These are phyloP conservation scores for Penicillium canariense DNA, from an alignment of 495 filamentous ascomycete species.

Conservation along the genomic window DNA sequence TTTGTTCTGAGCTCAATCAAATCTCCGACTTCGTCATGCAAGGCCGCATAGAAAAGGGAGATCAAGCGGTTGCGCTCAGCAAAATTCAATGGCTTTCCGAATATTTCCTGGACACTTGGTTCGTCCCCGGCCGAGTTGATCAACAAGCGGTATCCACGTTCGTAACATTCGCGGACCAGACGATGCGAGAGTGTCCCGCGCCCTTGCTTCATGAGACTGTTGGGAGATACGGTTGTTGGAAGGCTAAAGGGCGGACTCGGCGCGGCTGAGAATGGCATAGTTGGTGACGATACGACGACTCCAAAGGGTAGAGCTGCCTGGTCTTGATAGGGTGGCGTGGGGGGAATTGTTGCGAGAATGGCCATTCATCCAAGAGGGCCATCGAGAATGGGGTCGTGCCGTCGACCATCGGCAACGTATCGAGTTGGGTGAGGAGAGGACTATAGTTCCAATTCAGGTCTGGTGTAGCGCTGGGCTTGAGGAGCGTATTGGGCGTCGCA, in stretches of 20 bases:
- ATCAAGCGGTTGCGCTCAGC: slow-evolving; percentile 24
- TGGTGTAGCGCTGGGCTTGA: background rate
- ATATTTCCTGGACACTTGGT: slow-evolving; percentile 19
- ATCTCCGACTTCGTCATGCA: slow-evolving; percentile 22
- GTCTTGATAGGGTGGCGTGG: slow-evolving; percentile 25
- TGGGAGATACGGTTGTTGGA: slow-evolving; percentile 9
- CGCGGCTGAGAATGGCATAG: slow-evolving; percentile 9
- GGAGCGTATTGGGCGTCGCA: background rate
- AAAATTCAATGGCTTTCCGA: slow-evolving; percentile 20
- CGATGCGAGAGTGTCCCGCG: slow-evolving; percentile 27
- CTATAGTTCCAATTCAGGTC: slow-evolving; percentile 9
- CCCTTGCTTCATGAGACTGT: slow-evolving; percentile 12
- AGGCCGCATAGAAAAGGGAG: slow-evolving; percentile 20
- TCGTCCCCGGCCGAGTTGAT: slow-evolving; percentile 14
- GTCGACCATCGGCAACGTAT: slow-evolving; percentile 9
- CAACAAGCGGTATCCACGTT: slow-evolving; percentile 27
- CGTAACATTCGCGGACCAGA: slow-evolving; percentile 30
- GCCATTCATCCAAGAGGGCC: slow-evolving; percentile 12
- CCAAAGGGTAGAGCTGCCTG: slow-evolving; percentile 25
- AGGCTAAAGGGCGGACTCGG: slow-evolving; percentile 10
- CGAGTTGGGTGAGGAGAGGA: slow-evolving; percentile 8
- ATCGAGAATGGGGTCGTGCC: slow-evolving; percentile 11
- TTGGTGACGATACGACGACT: slow-evolving; percentile 18
- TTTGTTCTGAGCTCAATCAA: slow-evolving; percentile 20
- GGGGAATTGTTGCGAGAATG: slow-evolving; percentile 14